Percentiles rank a stretch among this genome's conserved stretches.
phyloP scores from a whole-genome alignment of 73 alveolate species.

The Symbiodinium natans region DNA sequence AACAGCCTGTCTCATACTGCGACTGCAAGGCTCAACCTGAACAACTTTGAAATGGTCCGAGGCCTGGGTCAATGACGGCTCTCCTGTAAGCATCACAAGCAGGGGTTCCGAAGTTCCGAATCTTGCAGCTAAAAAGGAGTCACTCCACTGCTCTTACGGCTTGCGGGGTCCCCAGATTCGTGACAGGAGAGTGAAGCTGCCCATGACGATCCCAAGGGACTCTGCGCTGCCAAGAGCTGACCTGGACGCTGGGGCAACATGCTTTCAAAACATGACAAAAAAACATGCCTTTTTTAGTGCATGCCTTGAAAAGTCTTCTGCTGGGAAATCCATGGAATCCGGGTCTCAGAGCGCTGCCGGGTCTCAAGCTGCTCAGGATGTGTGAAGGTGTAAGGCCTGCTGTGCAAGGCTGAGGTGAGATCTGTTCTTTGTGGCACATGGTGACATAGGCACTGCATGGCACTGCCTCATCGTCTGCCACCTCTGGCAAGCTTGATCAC shows the following conservation, averaged over 20 bases:
- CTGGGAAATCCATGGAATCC: no score
- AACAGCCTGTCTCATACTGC: neutral
- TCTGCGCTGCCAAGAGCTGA: neutral
- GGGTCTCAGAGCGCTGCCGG: neutral
- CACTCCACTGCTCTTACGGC: no score
- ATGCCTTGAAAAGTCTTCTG: no score
- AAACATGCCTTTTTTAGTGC: no score
- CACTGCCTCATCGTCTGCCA: neutral
- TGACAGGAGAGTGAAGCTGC: neutral
- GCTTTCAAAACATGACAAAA: neutral
- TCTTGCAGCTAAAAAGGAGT: no score
- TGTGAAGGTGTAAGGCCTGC: conserved; percentile 13
- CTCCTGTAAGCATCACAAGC: no score
- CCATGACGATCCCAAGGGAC: neutral
- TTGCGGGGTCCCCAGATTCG: neutral
- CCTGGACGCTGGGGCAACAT: neutral
- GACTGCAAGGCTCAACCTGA: no score
- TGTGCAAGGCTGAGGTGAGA: neutral
- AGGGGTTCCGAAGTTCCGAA: no score
- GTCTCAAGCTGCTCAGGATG: neutral
- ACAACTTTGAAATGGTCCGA: no score
- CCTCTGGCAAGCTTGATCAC: neutral
- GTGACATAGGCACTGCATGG: neutral
- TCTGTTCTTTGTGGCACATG: neutral
- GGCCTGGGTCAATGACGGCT: no score